A percentile compares a stretch with the other conserved stretches of the same genome.
Evolutionary conservation across 139 green algal species (phyloP).

Genomic region (Coccomyxa sp.): DNA sequence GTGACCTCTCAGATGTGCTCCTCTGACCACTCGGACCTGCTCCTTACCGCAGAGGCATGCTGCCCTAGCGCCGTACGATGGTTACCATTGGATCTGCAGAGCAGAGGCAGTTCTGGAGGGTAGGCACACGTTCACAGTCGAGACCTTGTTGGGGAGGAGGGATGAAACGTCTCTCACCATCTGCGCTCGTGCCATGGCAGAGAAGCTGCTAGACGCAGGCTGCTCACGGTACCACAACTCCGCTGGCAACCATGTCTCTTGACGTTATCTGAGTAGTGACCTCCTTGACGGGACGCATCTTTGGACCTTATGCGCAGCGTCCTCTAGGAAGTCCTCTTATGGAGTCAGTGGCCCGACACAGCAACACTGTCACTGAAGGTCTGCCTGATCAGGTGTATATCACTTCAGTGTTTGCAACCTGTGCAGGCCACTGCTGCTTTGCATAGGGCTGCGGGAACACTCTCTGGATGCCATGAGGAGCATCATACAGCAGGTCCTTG

Average conservation of each 20-base stretch:
- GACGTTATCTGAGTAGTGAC: background rate
- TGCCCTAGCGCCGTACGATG: background rate
- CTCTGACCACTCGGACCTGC: background rate
- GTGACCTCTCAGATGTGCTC: background rate
- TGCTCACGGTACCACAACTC: background rate
- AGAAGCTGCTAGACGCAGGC: slow-evolving; percentile 15
- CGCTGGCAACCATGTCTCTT: background rate
- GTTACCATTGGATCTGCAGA: too few species aligned
- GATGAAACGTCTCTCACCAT: slow-evolving; percentile 26
- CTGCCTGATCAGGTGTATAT: background rate
- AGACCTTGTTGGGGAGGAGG: slow-evolving; percentile 25
- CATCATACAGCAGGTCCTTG: slow-evolving; percentile 8
- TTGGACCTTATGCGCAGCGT: background rate
- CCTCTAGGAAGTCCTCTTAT: background rate
- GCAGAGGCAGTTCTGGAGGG: slow-evolving; percentile 3
- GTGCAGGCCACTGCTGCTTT: slow-evolving; percentile 23
- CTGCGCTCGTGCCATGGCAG: slow-evolving; percentile 26
- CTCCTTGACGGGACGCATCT: background rate
- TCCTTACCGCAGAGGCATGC: background rate
- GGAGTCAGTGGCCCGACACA: background rate
- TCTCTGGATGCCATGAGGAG: background rate
- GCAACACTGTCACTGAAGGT: background rate
- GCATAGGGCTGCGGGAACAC: slow-evolving; percentile 16
- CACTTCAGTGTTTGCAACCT: background rate
- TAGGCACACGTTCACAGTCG: slow-evolving; percentile 15